Evolutionary conservation across 1,284 basidiomycete species (phyloP), one percentile per base, ranked within the genome.

Genomic region (Cryptococcus amylolentus): DNA sequence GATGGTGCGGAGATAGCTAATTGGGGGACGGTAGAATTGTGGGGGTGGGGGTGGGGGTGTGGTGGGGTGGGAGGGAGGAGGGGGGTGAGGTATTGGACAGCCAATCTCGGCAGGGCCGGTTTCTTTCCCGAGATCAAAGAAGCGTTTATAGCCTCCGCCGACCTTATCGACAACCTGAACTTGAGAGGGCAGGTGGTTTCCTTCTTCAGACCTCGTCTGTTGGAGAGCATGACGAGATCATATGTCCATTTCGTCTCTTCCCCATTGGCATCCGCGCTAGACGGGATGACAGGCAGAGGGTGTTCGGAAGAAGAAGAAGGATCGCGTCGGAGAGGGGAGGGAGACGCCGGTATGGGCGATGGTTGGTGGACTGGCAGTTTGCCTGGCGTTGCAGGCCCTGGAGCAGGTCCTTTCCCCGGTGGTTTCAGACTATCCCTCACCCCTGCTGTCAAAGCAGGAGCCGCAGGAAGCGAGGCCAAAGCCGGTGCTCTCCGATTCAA

Each of bases 401-500:
- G 9, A 10, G 42, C 48, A 9, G 53, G 27, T 5, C 46, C 38
- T 3, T 54, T 53, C 23, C 47, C 39, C 4, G 43, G 9, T 8
- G 58, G 53, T 31, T 57, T 14, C 42, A 26, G 18, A 10, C 14
- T 44, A 10, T 18, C 18, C 10, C 42, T 44, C 42, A 20, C 23
- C 23, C 23, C 23, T 23, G 23, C 23, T 23, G 23, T 23, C 23
- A 3, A 10, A 12, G 26, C 14, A 23, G n/a, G 20, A 10, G 44
- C 26, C 18, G 47, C 28, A 23, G 40, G 28, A 38, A 26, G 14
- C 8, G 31, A 27, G 1, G 51, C 14, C 27, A 49, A 18, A 12
- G 44, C 27, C n/a, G 54, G 49, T n/a, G 39, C 23, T 28, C 75
- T 64, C 18, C 75, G 59, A 49, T 75, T 76, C 14, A 77, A 61